Percentiles rank a stretch among this genome's conserved stretches.
Evolutionary conservation across 495 filamentous ascomycete species (phyloP).

Genomic region (Hypoxylon intermedium): DNA sequence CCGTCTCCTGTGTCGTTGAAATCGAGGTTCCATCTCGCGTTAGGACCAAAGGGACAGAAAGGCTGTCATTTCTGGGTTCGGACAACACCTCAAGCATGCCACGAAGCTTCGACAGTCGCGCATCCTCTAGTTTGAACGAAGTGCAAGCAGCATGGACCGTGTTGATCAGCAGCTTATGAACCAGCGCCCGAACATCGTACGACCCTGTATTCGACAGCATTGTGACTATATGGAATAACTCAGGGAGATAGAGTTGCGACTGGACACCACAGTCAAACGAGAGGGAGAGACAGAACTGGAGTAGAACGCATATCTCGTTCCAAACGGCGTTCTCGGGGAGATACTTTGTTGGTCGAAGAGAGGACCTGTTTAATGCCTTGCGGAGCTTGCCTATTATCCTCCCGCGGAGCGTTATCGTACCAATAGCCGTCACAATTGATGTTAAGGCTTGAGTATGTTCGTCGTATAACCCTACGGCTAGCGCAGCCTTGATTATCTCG

Average conservation of each 20-base stretch:
- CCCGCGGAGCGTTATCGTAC: conserved; percentile 66
- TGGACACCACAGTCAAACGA: conserved; percentile 71
- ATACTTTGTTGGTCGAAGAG: conserved; percentile 64
- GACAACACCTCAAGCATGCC: conserved; percentile 61
- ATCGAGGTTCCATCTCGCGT: conserved; percentile 53
- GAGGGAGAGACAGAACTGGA: conserved; percentile 67
- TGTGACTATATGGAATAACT: conserved; percentile 71
- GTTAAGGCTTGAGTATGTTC: conserved; percentile 66
- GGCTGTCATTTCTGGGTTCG: conserved; percentile 59
- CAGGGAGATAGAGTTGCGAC: conserved; percentile 67
- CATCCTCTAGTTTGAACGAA: conserved; percentile 64
- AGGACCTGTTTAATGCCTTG: conserved; percentile 69
- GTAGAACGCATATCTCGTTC: conserved; percentile 67
- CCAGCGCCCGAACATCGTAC: conserved; percentile 59
- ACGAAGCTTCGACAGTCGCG: conserved; percentile 59
- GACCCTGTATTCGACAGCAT: conserved; percentile 69
- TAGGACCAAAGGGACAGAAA: conserved; percentile 48
- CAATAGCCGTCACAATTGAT: conserved; percentile 65
- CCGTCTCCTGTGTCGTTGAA: conserved; percentile 55
- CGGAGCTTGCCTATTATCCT: conserved; percentile 66
- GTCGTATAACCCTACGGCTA: conserved; percentile 61
- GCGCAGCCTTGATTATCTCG: conserved; percentile 65
- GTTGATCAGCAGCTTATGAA: conserved; percentile 68
- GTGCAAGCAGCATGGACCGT: conserved; percentile 70
- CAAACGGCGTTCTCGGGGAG: conserved; percentile 69